These are phyloP conservation scores for Eucalyptus polybractea DNA, from an alignment of 345 rosid species.

Conservation along the genomic window DNA sequence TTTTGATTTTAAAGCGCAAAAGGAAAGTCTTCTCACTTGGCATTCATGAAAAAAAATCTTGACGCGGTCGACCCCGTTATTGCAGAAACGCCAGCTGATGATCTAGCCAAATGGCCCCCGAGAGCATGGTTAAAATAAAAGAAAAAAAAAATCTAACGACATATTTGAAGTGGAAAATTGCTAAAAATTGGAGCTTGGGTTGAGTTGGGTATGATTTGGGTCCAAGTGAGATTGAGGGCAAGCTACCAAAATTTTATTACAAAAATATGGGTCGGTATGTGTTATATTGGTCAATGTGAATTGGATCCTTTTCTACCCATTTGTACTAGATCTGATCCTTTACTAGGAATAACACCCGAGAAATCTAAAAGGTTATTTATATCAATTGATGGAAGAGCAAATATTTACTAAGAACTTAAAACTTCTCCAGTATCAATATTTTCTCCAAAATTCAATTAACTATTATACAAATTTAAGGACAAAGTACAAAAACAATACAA, in stretches of 20 bases:
- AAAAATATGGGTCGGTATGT: background rate
- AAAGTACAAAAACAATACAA: too few relatives aligned
- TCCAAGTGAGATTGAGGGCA: background rate
- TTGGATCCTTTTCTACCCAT: background rate
- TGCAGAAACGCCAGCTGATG: background rate
- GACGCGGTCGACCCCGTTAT: background rate
- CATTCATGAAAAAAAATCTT: background rate
- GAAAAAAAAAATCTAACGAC: background rate
- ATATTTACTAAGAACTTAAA: too few relatives aligned
- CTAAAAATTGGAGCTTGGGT: background rate
- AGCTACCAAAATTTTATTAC: background rate
- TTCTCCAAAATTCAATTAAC: too few relatives aligned
- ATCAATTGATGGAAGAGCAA: too few relatives aligned
- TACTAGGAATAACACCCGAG: background rate
- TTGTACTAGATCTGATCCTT: background rate
- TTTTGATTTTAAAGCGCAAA: background rate
- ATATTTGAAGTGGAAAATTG: background rate
- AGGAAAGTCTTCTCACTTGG: background rate
- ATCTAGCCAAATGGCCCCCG: background rate
- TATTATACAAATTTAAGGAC: too few relatives aligned
- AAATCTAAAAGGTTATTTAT: too few relatives aligned
- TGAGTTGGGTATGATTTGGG: background rate
- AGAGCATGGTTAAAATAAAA: background rate
- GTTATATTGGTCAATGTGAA: too few relatives aligned
- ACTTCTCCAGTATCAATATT: too few relatives aligned